phyloP scores from a whole-genome alignment of 805 yeast genomes.

The Wickerhamiella galacta region DNA sequence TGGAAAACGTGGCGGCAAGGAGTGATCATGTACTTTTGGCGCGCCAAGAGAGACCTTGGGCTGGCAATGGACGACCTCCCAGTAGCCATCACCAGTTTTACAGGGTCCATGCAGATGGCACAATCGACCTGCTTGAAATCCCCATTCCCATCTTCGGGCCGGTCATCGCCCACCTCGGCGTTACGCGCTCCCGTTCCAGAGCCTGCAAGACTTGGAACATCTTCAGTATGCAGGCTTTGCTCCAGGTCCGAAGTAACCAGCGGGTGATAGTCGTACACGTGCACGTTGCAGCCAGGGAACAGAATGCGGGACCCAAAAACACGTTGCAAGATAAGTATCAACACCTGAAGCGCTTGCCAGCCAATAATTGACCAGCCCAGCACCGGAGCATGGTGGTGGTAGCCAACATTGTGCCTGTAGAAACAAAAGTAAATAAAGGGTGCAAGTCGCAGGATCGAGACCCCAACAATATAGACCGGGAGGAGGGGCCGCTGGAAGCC shows the following conservation, averaged over 20 bases:
- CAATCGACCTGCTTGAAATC: conserved; percentile 36
- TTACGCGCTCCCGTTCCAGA: no score
- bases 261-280: conserved; percentile 73
- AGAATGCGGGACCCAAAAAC: conserved; percentile 68
- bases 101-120: conserved; percentile 75
- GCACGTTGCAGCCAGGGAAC: conserved; percentile 68
- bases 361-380: conserved; percentile 30
- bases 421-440: conserved; percentile 50
- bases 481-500: conserved; percentile 44
- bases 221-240: conserved; percentile 18
- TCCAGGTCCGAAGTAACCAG: conserved; percentile 46
- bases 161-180: conserved; percentile 2
- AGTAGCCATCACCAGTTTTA: conserved; percentile 29
- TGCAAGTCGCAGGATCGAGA: conserved; percentile 40
- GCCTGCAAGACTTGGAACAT: no score
- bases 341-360: conserved; percentile 50
- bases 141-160: neutral
- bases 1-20: conserved; percentile 90
- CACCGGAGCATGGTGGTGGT: conserved; percentile 45
- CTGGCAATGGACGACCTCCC: neutral
- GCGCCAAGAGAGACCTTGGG: conserved; percentile 18
- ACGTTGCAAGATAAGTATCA: conserved; percentile 44
- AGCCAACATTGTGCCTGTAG: conserved; percentile 39
- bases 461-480: conserved; percentile 64
- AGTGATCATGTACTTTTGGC: conserved; percentile 36